Base-by-base conservation (phyloP, 257 asterid genomes). In the Primulina huaijiensis region DNA sequence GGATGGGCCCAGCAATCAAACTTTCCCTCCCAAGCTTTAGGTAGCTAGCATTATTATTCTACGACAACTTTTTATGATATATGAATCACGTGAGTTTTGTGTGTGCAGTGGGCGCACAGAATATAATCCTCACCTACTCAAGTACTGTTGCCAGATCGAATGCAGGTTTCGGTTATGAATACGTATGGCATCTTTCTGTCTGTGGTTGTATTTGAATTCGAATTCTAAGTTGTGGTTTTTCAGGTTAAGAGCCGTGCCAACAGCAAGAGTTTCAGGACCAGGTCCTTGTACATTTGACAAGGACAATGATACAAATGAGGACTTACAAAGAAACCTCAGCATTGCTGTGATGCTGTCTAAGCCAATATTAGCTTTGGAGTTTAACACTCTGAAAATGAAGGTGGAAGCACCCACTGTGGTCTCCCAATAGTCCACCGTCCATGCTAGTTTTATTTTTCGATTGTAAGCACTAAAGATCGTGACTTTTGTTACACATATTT, bases 21-120 rank as follows among this genome's bases (percentile, higher is more conserved):
- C 71, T 93, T 78, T 89, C 96, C 40, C 99, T 93, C 75, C 97
- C 99, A 27, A 93, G 97, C 88, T 93, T 87, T 77, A 90, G 99
- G 97, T 93, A 73, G 27, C 25, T 25, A 7, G 43, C n/a, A 27
- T 43, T 12, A 8, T 20, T 59, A 20, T 64, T 3, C 50, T n/a
- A 62, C 17, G 11, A 50, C 3, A 19, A 4, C 33, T 69, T 58
- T 12, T 0, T 57, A 12, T 20, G 29, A 52, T 31, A 33, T 21
- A 30, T 7, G 68, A 23, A 67, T 34, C 53, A 72, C 43, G 6
- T 52, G 56, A 29, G 23, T 56, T 46, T 20, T 31, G 43, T 37
- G 43, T 58, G 67, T 80, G 86, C 85, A 93, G 99, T 67, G 97
- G 99, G 17, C 87, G 88, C n/a, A 92, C 97, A 1, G 85, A 89